These are phyloP conservation scores for Periconia macrospinosa DNA, from an alignment of 2,329 filamentous ascomycete species.

Conservation along the genomic window DNA sequence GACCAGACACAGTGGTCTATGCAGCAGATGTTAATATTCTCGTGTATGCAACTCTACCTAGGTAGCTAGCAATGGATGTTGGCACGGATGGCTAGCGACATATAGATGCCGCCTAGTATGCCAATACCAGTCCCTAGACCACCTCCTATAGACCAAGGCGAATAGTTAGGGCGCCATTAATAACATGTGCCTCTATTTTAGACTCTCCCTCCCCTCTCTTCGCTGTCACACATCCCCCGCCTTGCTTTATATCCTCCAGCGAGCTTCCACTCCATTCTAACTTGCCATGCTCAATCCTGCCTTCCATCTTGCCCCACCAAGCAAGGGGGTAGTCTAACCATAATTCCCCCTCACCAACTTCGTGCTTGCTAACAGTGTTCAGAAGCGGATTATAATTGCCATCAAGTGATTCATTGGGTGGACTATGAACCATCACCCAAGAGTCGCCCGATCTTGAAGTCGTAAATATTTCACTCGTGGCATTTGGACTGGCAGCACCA, in stretches of 20 bases:
- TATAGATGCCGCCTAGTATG: too few species aligned
- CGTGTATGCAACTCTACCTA: too few species aligned
- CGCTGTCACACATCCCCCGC: too few species aligned
- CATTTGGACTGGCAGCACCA: slow-evolving; percentile 4
- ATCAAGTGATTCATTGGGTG: background rate
- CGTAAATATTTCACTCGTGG: slow-evolving; percentile 11
- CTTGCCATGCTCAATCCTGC: background rate
- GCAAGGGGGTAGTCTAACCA: background rate
- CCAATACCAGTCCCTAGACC: too few species aligned
- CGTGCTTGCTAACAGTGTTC: background rate
- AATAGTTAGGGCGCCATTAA: too few species aligned
- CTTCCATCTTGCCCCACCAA: background rate
- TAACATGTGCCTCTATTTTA: too few species aligned
- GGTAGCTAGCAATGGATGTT: too few species aligned
- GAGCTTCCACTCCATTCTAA: background rate
- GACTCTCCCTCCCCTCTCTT: too few species aligned
- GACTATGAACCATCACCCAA: slow-evolving; percentile 1
- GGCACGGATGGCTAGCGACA: too few species aligned
- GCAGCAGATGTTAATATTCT: too few species aligned
- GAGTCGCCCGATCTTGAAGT: slow-evolving; percentile 2
- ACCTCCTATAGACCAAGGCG: too few species aligned
- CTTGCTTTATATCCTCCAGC: background rate
- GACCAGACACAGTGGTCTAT: too few species aligned
- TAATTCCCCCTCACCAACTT: background rate
- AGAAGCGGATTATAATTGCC: background rate